Base-by-base conservation (phyloP, 495 filamentous ascomycete genomes). In the Daldinia decipiens region DNA sequence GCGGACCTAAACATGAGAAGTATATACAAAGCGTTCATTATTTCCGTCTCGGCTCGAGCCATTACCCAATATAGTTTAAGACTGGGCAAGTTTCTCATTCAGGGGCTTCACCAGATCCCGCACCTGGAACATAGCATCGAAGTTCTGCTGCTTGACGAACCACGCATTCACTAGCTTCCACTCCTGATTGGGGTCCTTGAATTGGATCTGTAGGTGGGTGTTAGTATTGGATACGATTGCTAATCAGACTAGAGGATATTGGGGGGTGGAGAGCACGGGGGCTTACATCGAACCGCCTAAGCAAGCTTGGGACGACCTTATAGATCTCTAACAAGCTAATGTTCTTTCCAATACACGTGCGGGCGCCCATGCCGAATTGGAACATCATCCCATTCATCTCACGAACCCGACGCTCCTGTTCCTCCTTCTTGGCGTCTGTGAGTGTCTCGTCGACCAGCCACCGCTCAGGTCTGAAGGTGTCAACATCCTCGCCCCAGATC, bases 261-360 rank as follows among this genome's bases (percentile, higher is more conserved):
- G n/a, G n/a, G 19, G 36, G 34, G 19, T 13, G n/a, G 13, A 24
- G 21, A 24, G n/a, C n/a, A n/a, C n/a, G n/a, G 54, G 78, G 2
- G 21, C 82, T 69, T 70, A 85, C 84, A 75, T 92, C 88, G 78
- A 93, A 95, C 62, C 86, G 79, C 63, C 89, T 82, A 70, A 93
- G 82, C 72, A 94, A 82, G 60, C 85, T 91, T 43, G 92, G 91
- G 58, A 93, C 87, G 61, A 94, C 73, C 82, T 94, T 94, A 68
- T 92, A 92, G 58, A 93, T 89, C 84, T 94, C 92, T 77, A 94
- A 67, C 79, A 91, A 75, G 59, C 87, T 88, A 62, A 94, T 89
- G 70, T 94, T 93, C 80, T 88, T 89, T 53, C 88, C 88, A 71
- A 90, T 88, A 65, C 88, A 90, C n/a, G 86, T 89, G 68, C 87